phyloP scores from a whole-genome alignment of 2,329 filamentous ascomycete genomes.

The Thielaviopsis musarum region DNA sequence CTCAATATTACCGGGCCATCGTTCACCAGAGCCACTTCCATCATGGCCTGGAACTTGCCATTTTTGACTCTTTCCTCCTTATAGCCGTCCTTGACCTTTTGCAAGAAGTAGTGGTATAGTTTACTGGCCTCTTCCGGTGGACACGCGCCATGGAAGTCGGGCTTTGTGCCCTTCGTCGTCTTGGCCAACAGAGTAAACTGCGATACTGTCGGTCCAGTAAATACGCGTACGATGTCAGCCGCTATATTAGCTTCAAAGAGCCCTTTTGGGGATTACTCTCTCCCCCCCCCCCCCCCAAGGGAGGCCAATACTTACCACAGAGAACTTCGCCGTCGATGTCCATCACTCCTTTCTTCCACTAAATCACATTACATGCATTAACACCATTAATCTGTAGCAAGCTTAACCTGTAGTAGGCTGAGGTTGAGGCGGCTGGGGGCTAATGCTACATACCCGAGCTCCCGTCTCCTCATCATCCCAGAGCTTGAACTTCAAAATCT shows the following conservation, averaged over 20 bases:
- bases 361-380: conserved; percentile 6
- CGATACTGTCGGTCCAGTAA: conserved; percentile 44
- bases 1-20: conserved; percentile 45
- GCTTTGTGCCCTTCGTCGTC: conserved; percentile 92
- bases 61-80: conserved; percentile 64
- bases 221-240: neutral
- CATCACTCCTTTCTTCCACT: conserved; percentile 84
- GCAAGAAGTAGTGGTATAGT: conserved; percentile 72
- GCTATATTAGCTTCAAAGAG: neutral
- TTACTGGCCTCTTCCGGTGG: conserved; percentile 59
- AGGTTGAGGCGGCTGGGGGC: neutral
- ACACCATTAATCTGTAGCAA: neutral
- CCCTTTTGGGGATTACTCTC: no score
- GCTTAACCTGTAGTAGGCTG: neutral
- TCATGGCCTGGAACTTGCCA: conserved; percentile 97
- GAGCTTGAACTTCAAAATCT: conserved; percentile 76
- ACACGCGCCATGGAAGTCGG: conserved; percentile 82
- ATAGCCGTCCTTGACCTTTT: conserved; percentile 59
- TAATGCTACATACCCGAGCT: conserved; percentile 33
- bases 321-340: conserved; percentile 85
- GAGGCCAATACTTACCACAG: conserved; percentile 46
- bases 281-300: no score
- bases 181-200: conserved; percentile 89
- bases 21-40: conserved; percentile 88
- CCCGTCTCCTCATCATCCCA: conserved; percentile 67